A percentile compares a stretch with the other conserved stretches of the same genome.
Evolutionary conservation across 2,329 filamentous ascomycete genomes (phyloP).

Genomic region (Sporothrix curviconia): DNA sequence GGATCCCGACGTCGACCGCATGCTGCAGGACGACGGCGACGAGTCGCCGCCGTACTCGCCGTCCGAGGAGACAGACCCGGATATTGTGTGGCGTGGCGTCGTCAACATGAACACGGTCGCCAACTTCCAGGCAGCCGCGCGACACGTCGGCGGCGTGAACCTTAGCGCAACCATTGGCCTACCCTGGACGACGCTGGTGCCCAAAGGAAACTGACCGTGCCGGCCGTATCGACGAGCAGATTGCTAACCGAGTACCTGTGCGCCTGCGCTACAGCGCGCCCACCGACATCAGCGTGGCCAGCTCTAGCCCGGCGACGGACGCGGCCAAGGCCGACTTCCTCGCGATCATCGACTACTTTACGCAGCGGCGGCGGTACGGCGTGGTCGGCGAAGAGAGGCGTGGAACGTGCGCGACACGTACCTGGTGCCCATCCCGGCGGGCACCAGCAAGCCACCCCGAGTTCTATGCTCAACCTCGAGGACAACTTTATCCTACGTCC

Average conservation of each 20-base stretch:
- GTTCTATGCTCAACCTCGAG: conserved; percentile 81
- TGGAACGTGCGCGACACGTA: conserved; percentile 83
- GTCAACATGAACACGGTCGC: conserved; percentile 72
- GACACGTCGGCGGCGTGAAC: conserved; percentile 78
- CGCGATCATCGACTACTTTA: conserved; percentile 81
- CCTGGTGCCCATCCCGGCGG: conserved; percentile 75
- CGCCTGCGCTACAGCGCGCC: conserved; percentile 71
- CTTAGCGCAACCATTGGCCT: conserved; percentile 50
- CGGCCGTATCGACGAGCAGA: conserved; percentile 72
- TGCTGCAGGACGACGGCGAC: conserved; percentile 76
- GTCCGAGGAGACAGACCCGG: conserved; percentile 64
- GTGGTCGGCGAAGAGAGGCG: conserved; percentile 72
- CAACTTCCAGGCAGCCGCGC: conserved; percentile 69
- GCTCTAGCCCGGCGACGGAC: conserved; percentile 59
- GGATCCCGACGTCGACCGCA: conserved; percentile 83
- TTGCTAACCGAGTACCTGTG: conserved; percentile 89
- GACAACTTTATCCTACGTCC: conserved; percentile 68
- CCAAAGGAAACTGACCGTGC: conserved; percentile 61
- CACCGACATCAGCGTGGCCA: conserved; percentile 78
- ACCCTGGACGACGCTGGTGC: conserved; percentile 69
- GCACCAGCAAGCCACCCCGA: conserved; percentile 66
- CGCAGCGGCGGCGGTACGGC: conserved; percentile 73
- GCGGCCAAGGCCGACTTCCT: conserved; percentile 59
- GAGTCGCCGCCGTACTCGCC: conserved; percentile 79
- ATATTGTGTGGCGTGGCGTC: conserved; percentile 70